Evolutionary conservation across 1,284 basidiomycete species (phyloP).

Genomic region (Boletellus deceptivus): DNA sequence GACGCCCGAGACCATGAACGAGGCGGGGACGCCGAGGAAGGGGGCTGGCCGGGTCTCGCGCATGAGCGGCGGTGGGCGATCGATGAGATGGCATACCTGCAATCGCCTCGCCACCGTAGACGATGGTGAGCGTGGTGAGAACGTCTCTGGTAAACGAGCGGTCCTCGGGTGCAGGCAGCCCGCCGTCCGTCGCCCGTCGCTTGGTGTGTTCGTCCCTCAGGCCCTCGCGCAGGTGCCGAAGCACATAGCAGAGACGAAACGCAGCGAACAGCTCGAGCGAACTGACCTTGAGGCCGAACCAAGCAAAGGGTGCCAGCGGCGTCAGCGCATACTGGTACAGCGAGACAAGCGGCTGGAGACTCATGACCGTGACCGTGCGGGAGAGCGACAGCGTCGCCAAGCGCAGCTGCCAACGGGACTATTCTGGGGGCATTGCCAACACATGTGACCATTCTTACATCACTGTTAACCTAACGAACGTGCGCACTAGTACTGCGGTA

Average conservation of each 20-base stretch:
- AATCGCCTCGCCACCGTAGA: slow-evolving; percentile 72
- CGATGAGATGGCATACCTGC: slow-evolving; percentile 41
- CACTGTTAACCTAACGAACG: slow-evolving; percentile 11
- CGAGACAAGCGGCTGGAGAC: slow-evolving; percentile 46
- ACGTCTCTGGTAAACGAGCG: slow-evolving; percentile 58
- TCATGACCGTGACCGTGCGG: slow-evolving; percentile 19
- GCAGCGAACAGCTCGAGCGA: slow-evolving; percentile 64
- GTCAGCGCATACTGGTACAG: slow-evolving; percentile 52
- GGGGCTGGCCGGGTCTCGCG: slow-evolving; percentile 44
- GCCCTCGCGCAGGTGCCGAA: slow-evolving; percentile 64
- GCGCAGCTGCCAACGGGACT: slow-evolving; percentile 3
- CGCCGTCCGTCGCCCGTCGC: slow-evolving; percentile 16
- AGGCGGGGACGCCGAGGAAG: slow-evolving; percentile 59
- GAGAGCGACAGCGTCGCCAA: neutral
- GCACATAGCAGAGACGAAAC: slow-evolving; percentile 61
- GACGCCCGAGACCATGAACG: slow-evolving; percentile 66
- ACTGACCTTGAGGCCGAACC: slow-evolving; percentile 59
- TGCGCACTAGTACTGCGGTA: slow-evolving; percentile 29
- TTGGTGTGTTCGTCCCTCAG: slow-evolving; percentile 43
- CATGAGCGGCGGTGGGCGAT: neutral
- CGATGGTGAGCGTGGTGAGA: slow-evolving; percentile 58
- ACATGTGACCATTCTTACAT: slow-evolving; percentile 6
- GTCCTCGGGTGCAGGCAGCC: slow-evolving; percentile 39
- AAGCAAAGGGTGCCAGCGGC: slow-evolving; percentile 66
- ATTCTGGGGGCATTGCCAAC: neutral